A percentile compares a stretch with the other conserved stretches of the same genome.
Evolutionary conservation across 306 rosid species (phyloP).

Genomic region (Sechiopsis laciniata): DNA sequence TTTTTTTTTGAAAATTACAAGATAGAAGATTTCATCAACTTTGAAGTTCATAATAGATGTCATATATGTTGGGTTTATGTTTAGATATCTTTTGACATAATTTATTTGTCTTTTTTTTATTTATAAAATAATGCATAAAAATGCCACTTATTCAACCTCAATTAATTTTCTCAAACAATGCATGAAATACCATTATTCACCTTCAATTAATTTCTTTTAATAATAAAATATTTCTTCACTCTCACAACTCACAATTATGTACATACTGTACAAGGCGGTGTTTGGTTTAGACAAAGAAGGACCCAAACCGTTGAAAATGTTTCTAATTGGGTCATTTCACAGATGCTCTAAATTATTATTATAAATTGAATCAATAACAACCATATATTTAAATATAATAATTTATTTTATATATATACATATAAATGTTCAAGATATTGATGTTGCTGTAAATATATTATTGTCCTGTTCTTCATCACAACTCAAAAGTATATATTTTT

Average conservation of each 20-base stretch:
- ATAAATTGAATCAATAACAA: neutral
- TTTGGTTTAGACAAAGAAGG: neutral
- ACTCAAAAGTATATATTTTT: neutral
- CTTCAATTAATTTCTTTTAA: neutral
- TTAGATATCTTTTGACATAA: neutral
- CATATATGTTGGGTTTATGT: too few relatives aligned
- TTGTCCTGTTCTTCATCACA: too few relatives aligned
- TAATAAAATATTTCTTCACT: neutral
- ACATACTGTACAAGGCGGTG: neutral
- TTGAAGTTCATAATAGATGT: too few relatives aligned
- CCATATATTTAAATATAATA: slow-evolving; percentile 4
- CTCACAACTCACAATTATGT: neutral
- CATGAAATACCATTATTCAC: neutral
- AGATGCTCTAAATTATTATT: slow-evolving; percentile 6
- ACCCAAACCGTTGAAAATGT: neutral
- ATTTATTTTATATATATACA: neutral
- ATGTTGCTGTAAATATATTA: neutral
- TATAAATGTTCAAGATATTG: too few relatives aligned
- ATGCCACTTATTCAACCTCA: neutral
- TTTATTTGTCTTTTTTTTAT: neutral
- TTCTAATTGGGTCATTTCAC: neutral
- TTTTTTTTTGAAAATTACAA: too few relatives aligned
- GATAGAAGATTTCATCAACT: too few relatives aligned
- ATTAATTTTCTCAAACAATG: neutral
- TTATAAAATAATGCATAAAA: neutral